These are phyloP conservation scores for Apiospora arundinis DNA, from an alignment of 2,329 filamentous ascomycete genomes.

Conservation along the genomic window DNA sequence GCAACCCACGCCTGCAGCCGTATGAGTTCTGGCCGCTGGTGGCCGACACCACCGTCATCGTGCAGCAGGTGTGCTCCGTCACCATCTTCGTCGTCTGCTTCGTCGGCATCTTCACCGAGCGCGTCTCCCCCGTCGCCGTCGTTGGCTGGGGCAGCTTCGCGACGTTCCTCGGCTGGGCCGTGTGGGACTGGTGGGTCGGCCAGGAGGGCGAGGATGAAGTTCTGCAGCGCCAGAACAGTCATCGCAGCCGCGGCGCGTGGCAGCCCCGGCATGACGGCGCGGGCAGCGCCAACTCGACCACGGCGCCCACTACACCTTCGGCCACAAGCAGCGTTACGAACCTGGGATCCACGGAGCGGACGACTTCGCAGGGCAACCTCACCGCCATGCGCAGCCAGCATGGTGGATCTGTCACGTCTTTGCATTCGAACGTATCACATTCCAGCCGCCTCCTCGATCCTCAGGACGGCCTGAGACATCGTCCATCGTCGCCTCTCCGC, in stretches of 20 bases:
- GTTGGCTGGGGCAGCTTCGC: conserved; percentile 83
- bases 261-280: conserved; percentile 36
- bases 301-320: conserved; percentile 37
- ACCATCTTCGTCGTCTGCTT: conserved; percentile 96
- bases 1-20: conserved; percentile 89
- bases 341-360: conserved; percentile 40
- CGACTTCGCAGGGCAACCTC: conserved; percentile 39
- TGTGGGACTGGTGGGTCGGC: conserved; percentile 92
- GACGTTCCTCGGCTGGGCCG: conserved; percentile 85
- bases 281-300: conserved; percentile 32
- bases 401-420: conserved; percentile 61
- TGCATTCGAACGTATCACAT: conserved; percentile 52
- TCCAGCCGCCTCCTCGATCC: conserved; percentile 40
- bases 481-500: conserved; percentile 43
- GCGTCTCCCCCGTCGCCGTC: conserved; percentile 88
- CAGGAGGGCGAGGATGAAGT: conserved; percentile 64
- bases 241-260: conserved; percentile 43
- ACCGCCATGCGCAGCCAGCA: conserved; percentile 51
- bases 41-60: conserved; percentile 92
- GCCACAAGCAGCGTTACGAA: conserved; percentile 56
- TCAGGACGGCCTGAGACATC: conserved; percentile 42
- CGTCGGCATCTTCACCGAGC: conserved; percentile 83
- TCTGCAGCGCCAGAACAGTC: conserved; percentile 43
- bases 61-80: conserved; percentile 95
- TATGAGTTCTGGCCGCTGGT: conserved; percentile 99